Evolutionary conservation across 2,329 filamentous ascomycete genomes (phyloP), one percentile per base, ranked within the genome.

Genomic region (Fusarium armeniacum): DNA sequence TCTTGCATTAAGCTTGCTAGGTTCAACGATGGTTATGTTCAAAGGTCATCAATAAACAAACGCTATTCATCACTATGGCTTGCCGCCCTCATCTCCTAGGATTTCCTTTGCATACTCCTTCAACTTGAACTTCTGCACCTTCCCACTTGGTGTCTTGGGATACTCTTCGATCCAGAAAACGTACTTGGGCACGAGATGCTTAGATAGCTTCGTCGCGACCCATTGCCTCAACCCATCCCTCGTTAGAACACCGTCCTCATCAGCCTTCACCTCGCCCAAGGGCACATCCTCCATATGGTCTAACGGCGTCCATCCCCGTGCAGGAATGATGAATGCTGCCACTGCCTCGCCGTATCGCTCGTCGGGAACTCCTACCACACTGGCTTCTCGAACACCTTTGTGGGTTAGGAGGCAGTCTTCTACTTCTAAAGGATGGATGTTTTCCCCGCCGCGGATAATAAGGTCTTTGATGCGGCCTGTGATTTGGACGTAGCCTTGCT

Each of bases 51-150:
- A 30, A 40, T 24, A 20, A 51, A 51, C 24, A 51, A 51, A 40
- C 35, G 24, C 28, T 36, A 16, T 47, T n/a, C 46, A 56, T 65
- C 22, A 65, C 35, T 35, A 44, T 40, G 40, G 20, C 36, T 58
- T 55, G 24, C 38, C 28, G n/a, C 46, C 44, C n/a, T 58, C 56
- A 7, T 62, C 46, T 20, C 65, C 65, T 4, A 83, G 51, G 10
- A 81, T 51, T 67, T 80, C 77, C 71, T 77, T 79, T 1, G 84
- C 94, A 75, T 86, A 82, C 18, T 94, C 91, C 75, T 88, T 87
- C 74, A 98, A 79, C 82, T 91, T 95, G 78, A 92, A 98, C 82
- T 98, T 98, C 82, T 97, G 93, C 58, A 98, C 94, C 87, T 99
- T 99, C 26, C 95, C 95, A 78, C 93, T 97, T 8, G 94, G 92